A percentile compares a stretch with the other conserved stretches of the same genome.
Evolutionary conservation across 129 eudicot species (phyloP).

Genomic region (Flaveria robusta): DNA sequence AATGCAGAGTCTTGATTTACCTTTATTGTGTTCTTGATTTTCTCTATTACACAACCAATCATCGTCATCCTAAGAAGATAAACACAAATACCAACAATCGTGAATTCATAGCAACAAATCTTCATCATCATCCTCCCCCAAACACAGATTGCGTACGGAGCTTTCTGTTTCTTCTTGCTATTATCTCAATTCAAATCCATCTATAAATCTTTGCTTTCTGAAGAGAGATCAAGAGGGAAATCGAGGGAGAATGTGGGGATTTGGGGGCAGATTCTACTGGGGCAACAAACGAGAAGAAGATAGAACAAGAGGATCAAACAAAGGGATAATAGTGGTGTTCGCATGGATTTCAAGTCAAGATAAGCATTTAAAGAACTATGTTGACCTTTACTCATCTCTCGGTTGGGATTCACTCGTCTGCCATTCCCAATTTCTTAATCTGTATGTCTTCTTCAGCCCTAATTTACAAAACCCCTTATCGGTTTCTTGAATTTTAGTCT

Average conservation of each 20-base stretch:
- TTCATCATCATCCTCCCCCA: constrained; percentile 6
- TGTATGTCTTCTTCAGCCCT: constrained; percentile 45
- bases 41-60: neutral
- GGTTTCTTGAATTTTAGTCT: neutral
- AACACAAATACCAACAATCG: neutral
- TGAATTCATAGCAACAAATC: neutral
- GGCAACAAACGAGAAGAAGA: constrained; percentile 51
- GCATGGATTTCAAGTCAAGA: constrained; percentile 95
- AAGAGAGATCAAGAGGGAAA: neutral
- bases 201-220: neutral
- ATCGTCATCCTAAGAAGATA: constrained; percentile 12
- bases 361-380: constrained; percentile 66
- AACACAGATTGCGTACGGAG: neutral
- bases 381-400: constrained; percentile 79
- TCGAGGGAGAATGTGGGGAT: constrained; percentile 74
- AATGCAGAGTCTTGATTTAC: neutral
- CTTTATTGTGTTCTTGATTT: neutral
- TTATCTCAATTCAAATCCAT: neutral
- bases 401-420: constrained; percentile 90
- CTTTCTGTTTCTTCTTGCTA: neutral
- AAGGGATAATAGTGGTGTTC: constrained; percentile 79
- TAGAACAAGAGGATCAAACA: constrained; percentile 47
- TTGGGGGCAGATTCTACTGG: constrained; percentile 86
- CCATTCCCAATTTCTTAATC: constrained; percentile 81
- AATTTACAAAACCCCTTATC: neutral